Conservation (phyloP, 305 asterid species). For the Fraxinus ornus region DNA sequence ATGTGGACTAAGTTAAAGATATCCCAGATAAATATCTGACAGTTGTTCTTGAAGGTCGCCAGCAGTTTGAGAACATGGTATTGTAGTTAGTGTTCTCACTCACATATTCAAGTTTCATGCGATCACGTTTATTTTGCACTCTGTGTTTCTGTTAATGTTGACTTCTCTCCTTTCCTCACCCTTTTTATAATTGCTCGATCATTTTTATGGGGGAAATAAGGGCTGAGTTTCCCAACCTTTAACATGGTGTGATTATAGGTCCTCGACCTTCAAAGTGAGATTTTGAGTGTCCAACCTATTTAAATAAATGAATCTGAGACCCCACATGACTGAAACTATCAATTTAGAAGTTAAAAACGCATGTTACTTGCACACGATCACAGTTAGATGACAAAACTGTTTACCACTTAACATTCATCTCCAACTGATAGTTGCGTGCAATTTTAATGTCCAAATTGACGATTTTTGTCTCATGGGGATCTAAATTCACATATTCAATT, state of each 20-base stretch:
- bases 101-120: not conserved
- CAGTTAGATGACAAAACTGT: not conserved
- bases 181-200: not conserved
- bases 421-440: not conserved
- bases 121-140: not conserved
- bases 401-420: not conserved
- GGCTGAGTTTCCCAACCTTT: not conserved
- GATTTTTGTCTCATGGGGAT: not conserved
- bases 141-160: not conserved
- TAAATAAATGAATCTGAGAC: not conserved
- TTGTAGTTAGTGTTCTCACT: not conserved
- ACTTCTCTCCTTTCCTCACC: not conserved
- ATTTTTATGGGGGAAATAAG: not conserved
- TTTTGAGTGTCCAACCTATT: not conserved
- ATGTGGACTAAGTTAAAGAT: not conserved
- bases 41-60: not conserved
- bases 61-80: constrained; percentile 1
- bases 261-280: not conserved
- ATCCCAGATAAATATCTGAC: not conserved
- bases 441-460: not conserved
- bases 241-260: not conserved
- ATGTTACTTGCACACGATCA: not conserved
- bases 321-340: not conserved
- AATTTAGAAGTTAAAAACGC: not conserved
- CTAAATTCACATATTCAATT: not conserved